These are phyloP conservation scores for Trametes versicolor DNA, from an alignment of 1,284 basidiomycete genomes.

Conservation along the genomic window DNA sequence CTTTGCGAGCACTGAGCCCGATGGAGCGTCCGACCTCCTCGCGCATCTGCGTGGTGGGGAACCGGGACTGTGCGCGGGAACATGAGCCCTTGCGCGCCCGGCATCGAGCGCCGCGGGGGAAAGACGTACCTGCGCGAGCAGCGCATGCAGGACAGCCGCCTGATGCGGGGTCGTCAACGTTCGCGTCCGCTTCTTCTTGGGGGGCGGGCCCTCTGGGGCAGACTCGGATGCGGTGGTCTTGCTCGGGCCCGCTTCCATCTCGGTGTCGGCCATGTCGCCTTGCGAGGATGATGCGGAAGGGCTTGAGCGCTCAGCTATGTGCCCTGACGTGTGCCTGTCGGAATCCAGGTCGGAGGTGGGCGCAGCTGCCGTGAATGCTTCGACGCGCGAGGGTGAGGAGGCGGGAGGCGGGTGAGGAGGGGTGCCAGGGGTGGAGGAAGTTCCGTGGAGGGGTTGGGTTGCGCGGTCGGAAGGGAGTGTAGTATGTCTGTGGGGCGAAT, in stretches of 20 bases:
- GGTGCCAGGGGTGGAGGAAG: constrained; percentile 30
- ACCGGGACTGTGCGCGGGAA: constrained; percentile 68
- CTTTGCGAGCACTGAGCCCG: constrained; percentile 85
- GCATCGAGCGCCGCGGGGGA: neutral
- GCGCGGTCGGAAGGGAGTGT: constrained; percentile 34
- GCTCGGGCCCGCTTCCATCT: constrained; percentile 44
- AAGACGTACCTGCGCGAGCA: constrained; percentile 74
- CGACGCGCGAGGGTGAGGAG: constrained; percentile 25
- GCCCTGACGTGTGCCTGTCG: constrained; percentile 23
- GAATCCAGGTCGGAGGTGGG: constrained; percentile 28
- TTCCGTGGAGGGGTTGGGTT: constrained; percentile 26
- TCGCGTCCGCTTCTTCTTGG: constrained; percentile 80
- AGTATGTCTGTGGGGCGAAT: constrained; percentile 32
- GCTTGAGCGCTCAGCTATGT: constrained; percentile 40
- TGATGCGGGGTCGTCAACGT: constrained; percentile 88
- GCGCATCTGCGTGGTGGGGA: constrained; percentile 84
- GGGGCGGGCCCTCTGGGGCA: constrained; percentile 47
- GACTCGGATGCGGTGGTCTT: constrained; percentile 36
- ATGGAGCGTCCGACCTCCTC: constrained; percentile 87
- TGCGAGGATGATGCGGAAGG: constrained; percentile 46
- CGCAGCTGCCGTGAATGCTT: constrained; percentile 21
- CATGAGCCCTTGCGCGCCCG: neutral
- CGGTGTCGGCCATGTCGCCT: constrained; percentile 47
- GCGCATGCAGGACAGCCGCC: constrained; percentile 80
- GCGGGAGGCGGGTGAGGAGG: constrained; percentile 21